These are phyloP conservation scores for Knoxia roxburghii DNA, from an alignment of 257 asterid species.

Conservation along the genomic window DNA sequence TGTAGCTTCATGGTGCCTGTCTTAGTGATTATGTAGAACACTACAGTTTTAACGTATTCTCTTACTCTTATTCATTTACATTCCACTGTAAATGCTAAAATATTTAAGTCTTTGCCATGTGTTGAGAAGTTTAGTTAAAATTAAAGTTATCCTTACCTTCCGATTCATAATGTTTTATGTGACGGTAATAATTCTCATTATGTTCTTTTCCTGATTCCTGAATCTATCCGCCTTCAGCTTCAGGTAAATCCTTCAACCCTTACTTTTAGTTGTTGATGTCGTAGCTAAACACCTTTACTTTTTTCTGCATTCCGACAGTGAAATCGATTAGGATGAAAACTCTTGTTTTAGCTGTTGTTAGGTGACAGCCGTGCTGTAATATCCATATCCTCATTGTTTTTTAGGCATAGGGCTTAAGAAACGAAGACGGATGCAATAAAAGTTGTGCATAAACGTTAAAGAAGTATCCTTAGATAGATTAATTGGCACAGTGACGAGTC, in stretches of 20 bases:
- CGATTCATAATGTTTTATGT: not conserved
- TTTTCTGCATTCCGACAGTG: not conserved
- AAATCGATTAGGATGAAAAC: not conserved
- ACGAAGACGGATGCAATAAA: not conserved
- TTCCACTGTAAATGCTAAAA: constrained; percentile 17
- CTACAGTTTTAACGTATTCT: constrained; percentile 9
- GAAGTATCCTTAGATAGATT: not conserved
- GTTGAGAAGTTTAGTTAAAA: constrained; percentile 18
- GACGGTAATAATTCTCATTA: too few species aligned
- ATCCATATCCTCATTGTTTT: not conserved
- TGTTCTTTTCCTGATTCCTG: not conserved
- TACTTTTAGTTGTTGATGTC: not conserved
- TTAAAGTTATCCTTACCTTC: constrained; percentile 3
- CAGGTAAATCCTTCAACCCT: not conserved
- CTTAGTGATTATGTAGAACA: constrained; percentile 11
- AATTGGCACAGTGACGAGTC: constrained; percentile 14
- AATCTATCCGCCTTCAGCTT: not conserved
- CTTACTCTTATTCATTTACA: constrained; percentile 1
- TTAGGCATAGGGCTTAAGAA: constrained; percentile 3
- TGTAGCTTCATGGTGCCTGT: constrained; percentile 7
- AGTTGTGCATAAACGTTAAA: not conserved
- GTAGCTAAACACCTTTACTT: not conserved
- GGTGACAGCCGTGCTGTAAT: not conserved
- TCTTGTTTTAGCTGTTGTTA: not conserved
- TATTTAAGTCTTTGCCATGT: constrained; percentile 13